Conservation (phyloP, 208 protist genomes). For the Acanthamoeba quina region DNA sequence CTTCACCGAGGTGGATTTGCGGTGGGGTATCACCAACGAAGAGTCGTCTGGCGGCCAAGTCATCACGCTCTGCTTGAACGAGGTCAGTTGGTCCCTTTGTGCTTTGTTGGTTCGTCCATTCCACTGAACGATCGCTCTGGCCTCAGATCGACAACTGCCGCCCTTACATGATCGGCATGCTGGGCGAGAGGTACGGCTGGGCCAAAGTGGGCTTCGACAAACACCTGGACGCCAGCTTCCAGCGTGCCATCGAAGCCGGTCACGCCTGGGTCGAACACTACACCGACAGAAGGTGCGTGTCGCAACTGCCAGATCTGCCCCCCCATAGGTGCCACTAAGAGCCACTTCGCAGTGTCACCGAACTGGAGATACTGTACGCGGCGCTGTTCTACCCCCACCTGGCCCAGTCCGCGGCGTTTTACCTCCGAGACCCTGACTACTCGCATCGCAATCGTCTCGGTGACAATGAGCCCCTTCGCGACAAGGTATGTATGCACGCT, state of each 20-base stretch:
- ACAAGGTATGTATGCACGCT: background rate
- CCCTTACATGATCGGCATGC: constrained; percentile 72
- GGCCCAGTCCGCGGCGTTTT: constrained; percentile 27
- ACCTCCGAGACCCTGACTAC: constrained; percentile 44
- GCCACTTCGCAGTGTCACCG: constrained; percentile 30
- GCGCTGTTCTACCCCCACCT: constrained; percentile 67
- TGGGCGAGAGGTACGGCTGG: constrained; percentile 74
- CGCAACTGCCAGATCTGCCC: too few relatives aligned
- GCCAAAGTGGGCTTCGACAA: constrained; percentile 38
- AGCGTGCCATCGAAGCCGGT: constrained; percentile 13
- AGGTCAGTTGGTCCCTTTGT: background rate
- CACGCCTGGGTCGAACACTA: constrained; percentile 56
- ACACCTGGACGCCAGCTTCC: background rate
- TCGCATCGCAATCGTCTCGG: constrained; percentile 29
- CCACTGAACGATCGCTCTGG: background rate
- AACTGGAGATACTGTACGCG: constrained; percentile 62
- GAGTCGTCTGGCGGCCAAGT: constrained; percentile 42
- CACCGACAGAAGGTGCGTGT: background rate
- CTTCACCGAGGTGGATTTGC: constrained; percentile 66
- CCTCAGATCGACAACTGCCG: constrained; percentile 74
- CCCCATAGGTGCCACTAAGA: too few relatives aligned
- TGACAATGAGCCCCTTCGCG: constrained; percentile 2
- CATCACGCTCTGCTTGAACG: constrained; percentile 62
- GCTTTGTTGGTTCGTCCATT: background rate
- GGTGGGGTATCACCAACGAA: constrained; percentile 72